Conservation (phyloP, 78 protist species). For the Protostelium mycophagum region DNA sequence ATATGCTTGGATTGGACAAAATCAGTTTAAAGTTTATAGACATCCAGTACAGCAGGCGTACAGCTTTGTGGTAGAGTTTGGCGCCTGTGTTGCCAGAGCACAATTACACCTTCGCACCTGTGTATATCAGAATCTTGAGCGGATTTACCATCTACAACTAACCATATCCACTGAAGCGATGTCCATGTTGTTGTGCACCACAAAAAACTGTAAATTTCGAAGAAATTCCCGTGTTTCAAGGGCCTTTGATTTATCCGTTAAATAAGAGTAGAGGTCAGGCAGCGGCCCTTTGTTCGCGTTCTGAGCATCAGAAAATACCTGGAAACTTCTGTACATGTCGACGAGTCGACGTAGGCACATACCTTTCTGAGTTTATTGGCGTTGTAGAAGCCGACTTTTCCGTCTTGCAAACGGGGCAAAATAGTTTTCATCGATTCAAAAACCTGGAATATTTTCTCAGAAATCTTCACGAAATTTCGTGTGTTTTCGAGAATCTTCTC, state of each 20-base stretch:
- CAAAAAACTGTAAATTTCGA: slow-evolving; percentile 5
- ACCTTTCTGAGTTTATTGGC: not conserved
- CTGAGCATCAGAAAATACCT: not conserved
- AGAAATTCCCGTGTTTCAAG: not conserved
- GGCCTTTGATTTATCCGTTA: not conserved
- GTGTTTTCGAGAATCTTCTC: too few relatives aligned
- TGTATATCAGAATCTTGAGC: too few relatives aligned
- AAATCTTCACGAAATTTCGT: not conserved
- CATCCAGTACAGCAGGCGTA: not conserved
- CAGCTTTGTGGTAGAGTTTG: not conserved
- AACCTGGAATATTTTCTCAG: not conserved
- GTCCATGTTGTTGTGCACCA: slow-evolving; percentile 21
- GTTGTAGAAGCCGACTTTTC: not conserved
- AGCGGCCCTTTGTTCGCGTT: not conserved
- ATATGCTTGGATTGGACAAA: too few relatives aligned
- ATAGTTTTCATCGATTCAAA: not conserved
- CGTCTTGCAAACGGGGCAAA: not conserved
- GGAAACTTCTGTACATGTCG: not conserved
- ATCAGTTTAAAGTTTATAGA: not conserved
- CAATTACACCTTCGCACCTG: not conserved
- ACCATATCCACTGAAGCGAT: not conserved
- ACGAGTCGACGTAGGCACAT: not conserved
- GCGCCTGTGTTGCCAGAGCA: not conserved
- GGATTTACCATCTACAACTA: not conserved
- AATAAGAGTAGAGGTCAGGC: not conserved